phyloP scores from a whole-genome alignment of 805 yeast genomes.

The Grigorovia transvaalensis region DNA sequence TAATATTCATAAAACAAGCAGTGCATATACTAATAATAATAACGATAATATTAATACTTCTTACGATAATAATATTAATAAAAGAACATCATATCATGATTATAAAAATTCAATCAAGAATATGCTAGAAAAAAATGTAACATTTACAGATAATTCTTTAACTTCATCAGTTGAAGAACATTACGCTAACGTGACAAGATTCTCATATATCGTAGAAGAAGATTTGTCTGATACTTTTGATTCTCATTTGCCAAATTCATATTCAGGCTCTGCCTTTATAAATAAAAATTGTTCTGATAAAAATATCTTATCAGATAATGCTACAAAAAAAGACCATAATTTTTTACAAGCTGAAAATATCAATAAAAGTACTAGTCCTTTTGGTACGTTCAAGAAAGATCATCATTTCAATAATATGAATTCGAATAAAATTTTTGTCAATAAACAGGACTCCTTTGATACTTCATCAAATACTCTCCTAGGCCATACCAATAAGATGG shows the following conservation, averaged over 20 bases:
- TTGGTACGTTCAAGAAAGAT: too few species aligned
- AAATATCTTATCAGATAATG: not conserved
- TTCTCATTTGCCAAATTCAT: not conserved
- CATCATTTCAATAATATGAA: too few species aligned
- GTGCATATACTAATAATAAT: not conserved
- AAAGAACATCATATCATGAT: not conserved
- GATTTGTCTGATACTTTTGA: conserved; percentile 4
- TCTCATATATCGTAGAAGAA: conserved; percentile 28
- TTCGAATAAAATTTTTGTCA: too few species aligned
- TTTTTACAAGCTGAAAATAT: too few species aligned
- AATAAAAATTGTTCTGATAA: not conserved
- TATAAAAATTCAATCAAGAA: conserved; percentile 2
- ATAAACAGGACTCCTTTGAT: too few species aligned
- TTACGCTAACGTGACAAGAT: conserved; percentile 19
- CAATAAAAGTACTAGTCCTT: too few species aligned
- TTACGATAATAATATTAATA: too few species aligned
- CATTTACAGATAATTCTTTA: conserved; percentile 10
- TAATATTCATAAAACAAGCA: not conserved
- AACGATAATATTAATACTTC: not conserved
- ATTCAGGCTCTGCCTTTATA: not conserved
- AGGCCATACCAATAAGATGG: too few species aligned
- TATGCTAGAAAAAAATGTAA: conserved; percentile 5
- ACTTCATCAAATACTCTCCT: too few species aligned
- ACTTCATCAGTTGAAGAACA: conserved; percentile 23
- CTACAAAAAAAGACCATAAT: too few species aligned